Evolutionary conservation across 352 stramenopile genomes (phyloP).

Genomic region (Phytophthora ohioensis): DNA sequence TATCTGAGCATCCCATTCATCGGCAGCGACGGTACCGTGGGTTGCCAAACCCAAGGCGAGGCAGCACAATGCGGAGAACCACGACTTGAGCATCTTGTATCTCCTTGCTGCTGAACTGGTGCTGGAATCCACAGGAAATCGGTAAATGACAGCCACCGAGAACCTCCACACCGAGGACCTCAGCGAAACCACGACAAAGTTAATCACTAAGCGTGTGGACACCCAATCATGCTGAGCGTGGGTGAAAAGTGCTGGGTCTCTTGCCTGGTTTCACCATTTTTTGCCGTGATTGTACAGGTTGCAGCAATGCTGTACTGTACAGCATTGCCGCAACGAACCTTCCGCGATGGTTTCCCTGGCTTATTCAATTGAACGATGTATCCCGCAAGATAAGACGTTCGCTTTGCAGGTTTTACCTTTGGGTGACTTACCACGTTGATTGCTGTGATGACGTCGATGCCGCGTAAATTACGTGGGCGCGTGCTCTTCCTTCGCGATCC

Average conservation of each 20-base stretch:
- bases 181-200: not conserved
- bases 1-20: slow-evolving; percentile 44
- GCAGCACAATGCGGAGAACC: slow-evolving; percentile 34
- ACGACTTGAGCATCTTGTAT: slow-evolving; percentile 46
- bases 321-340: not conserved
- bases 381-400: not conserved
- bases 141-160: slow-evolving; percentile 20
- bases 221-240: too few relatives aligned
- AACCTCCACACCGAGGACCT: not conserved
- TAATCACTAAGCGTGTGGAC: not conserved
- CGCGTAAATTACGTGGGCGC: too few relatives aligned
- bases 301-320: too few relatives aligned
- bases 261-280: not conserved
- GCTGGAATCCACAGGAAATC: slow-evolving; percentile 32
- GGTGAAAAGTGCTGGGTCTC: not conserved
- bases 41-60: slow-evolving; percentile 31
- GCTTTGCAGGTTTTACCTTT: not conserved
- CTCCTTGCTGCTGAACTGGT: slow-evolving; percentile 12
- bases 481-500: too few relatives aligned
- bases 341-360: not conserved
- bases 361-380: not conserved
- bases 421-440: not conserved
- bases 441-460: not conserved
- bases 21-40: slow-evolving; percentile 19
- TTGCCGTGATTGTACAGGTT: too few relatives aligned